Base-by-base conservation (phyloP, 345 rosid genomes). In the Atalantia buxifolia region DNA sequence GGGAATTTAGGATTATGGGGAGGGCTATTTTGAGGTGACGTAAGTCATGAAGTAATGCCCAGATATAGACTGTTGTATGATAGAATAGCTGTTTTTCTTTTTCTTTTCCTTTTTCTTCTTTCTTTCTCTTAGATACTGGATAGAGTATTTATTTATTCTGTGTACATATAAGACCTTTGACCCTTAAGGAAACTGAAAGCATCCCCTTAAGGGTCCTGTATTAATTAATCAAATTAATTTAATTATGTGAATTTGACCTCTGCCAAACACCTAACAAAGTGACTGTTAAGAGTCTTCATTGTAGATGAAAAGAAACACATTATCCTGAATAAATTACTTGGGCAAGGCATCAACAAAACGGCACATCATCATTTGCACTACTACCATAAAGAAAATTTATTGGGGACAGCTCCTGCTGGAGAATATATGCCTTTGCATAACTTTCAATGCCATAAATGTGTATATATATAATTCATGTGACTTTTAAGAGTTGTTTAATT, bases 41-140 rank as follows among this genome's bases (percentile, higher is more conserved):
- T 80, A 78, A 84, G 85, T 82, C 78, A 35, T 35, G 61, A 55
- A 77, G 22, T 53, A 72, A 78, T 76, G 65, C 77, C 74, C 81
- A 38, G 66, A 63, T 38, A 64, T 21, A 24, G 31, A 27, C 61
- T 69, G 31, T 62, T 80, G 81, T 76, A 74, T 78, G 62, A 69
- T 78, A 70, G 76, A 69, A 63, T 66, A 14, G 57, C 57, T 53
- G 57, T 53, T 18, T 18, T 56, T 55, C 21, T 56, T 36, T 38
- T 9, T 38, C 42, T 38, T 8, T 38, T 6, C 0, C 7, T 0
- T 30, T 35, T 35, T 35, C 36, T 35, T 68, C 22, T 6, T 25
- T 59, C n/a, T 13, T 57, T 31, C 19, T 8, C 6, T 30, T 28
- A 60, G 48, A 69, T 57, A 27, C 71, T 73, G 48, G 21, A 50